Percentiles rank a stretch among this genome's conserved stretches.
These are phyloP conservation scores for Trifolium subterraneum DNA, from an alignment of 306 rosid species.

Conservation along the genomic window DNA sequence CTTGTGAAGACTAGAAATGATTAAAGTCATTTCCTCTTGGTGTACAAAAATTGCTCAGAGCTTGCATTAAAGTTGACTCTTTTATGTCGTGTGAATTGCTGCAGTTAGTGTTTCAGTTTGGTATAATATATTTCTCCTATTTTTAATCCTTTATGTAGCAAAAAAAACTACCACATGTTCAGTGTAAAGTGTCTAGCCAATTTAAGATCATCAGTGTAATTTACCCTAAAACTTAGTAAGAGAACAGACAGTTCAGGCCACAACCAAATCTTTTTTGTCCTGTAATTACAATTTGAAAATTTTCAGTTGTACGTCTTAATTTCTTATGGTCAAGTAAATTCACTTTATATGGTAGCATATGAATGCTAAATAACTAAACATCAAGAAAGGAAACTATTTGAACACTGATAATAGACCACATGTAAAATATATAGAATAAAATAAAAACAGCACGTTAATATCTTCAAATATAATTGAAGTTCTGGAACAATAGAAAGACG, in stretches of 20 bases:
- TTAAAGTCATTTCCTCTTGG: conserved; percentile 25
- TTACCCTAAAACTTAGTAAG: not conserved
- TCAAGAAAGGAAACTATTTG: conserved; percentile 13
- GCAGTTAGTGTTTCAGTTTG: conserved; percentile 22
- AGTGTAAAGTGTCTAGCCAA: not conserved
- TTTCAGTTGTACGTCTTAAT: conserved; percentile 15
- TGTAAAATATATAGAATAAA: conserved; percentile 16
- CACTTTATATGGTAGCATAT: conserved; percentile 20
- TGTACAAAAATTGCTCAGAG: conserved; percentile 18
- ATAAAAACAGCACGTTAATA: not conserved
- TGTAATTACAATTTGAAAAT: conserved; percentile 15
- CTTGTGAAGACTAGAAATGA: conserved; percentile 18
- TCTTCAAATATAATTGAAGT: conserved; percentile 23
- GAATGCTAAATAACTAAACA: conserved; percentile 35
- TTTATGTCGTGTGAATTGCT: not conserved
- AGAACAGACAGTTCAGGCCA: conserved; percentile 8
- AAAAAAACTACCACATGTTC: not conserved
- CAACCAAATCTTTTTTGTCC: conserved; percentile 20
- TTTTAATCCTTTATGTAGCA: not conserved
- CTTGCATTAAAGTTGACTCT: conserved; percentile 6
- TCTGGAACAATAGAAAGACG: not conserved
- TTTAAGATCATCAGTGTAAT: not conserved
- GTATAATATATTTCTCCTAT: conserved; percentile 23
- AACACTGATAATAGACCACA: conserved; percentile 25
- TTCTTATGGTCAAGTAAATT: not conserved